Percentiles rank a stretch among this genome's conserved stretches.
These are phyloP conservation scores for Chiua virens DNA, from an alignment of 768 basidiomycete genomes.

Conservation along the genomic window DNA sequence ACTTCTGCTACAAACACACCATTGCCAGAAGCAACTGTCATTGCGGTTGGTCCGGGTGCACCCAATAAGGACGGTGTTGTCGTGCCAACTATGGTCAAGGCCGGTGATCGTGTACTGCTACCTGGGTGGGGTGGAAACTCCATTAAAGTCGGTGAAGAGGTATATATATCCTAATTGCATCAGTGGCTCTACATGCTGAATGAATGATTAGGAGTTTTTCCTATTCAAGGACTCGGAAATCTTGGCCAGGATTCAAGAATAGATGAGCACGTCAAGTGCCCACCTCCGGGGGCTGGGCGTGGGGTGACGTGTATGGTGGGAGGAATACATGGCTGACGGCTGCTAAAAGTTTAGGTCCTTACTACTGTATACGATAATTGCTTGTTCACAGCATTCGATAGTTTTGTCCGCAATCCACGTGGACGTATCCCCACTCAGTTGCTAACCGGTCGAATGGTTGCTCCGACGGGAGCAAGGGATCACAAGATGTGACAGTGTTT, in stretches of 20 bases:
- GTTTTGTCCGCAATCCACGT: conserved; percentile 21
- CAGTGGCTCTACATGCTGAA: conserved; percentile 1
- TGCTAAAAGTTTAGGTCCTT: conserved; percentile 7
- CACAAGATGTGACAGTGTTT: background rate
- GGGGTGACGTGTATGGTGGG: background rate
- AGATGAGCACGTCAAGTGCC: conserved; percentile 22
- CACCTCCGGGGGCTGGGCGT: background rate
- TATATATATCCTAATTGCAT: conserved; percentile 45
- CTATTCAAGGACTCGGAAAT: conserved; percentile 95
- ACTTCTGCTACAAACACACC: conserved; percentile 80
- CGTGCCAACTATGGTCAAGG: conserved; percentile 73
- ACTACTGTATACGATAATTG: conserved; percentile 18
- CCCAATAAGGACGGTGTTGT: conserved; percentile 82
- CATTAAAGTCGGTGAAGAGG: conserved; percentile 97
- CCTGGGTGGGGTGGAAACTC: conserved; percentile 96
- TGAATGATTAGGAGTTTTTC: conserved; percentile 74
- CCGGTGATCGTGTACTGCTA: conserved; percentile 92
- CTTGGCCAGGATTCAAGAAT: conserved; percentile 95
- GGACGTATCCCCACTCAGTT: conserved; percentile 31
- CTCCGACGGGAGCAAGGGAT: background rate
- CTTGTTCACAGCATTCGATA: conserved; percentile 23
- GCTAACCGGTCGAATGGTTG: no score
- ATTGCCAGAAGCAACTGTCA: conserved; percentile 96
- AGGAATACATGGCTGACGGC: background rate
- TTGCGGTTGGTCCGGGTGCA: conserved; percentile 95